Evolutionary conservation across 2,329 filamentous ascomycete species (phyloP).

Genomic region (Phialemonium atrogriseum): DNA sequence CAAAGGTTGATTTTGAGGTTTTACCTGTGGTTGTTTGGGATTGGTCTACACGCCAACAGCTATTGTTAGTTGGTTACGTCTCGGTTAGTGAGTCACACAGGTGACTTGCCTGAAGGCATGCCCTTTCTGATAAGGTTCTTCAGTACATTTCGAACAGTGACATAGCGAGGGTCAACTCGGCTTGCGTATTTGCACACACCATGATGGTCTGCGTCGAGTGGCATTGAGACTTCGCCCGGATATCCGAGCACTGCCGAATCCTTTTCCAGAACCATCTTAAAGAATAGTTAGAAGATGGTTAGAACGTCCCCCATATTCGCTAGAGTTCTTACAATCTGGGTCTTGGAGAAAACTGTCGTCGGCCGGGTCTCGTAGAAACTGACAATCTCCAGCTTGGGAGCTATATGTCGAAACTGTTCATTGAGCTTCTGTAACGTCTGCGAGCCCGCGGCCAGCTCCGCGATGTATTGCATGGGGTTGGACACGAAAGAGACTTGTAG

Average conservation of each 20-base stretch:
- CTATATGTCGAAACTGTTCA: conserved; percentile 19
- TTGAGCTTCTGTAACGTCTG: conserved; percentile 15
- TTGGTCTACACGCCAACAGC: background rate
- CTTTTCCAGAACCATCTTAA: conserved; percentile 13
- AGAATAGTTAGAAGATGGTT: background rate
- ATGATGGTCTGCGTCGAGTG: conserved; percentile 2
- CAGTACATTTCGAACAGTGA: background rate
- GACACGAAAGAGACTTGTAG: conserved; percentile 11
- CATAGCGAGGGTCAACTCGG: background rate
- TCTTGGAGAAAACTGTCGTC: conserved; percentile 5
- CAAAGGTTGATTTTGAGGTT: background rate
- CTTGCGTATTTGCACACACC: conserved; percentile 2
- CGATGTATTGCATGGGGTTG: conserved; percentile 18
- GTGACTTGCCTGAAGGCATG: background rate
- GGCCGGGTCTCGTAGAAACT: conserved; percentile 19
- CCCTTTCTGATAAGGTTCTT: background rate
- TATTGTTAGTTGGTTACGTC: too few relatives aligned
- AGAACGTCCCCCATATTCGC: too few relatives aligned
- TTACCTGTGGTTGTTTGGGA: background rate
- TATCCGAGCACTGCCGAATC: conserved; percentile 23
- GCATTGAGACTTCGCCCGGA: background rate
- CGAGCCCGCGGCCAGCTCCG: conserved; percentile 17
- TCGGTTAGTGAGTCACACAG: too few relatives aligned
- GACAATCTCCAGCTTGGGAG: conserved; percentile 14
- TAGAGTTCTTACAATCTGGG: background rate